A percentile compares a stretch with the other conserved stretches of the same genome.
These are phyloP conservation scores for Aspergillus bombycis DNA, from an alignment of 2,329 filamentous ascomycete genomes.

Conservation along the genomic window DNA sequence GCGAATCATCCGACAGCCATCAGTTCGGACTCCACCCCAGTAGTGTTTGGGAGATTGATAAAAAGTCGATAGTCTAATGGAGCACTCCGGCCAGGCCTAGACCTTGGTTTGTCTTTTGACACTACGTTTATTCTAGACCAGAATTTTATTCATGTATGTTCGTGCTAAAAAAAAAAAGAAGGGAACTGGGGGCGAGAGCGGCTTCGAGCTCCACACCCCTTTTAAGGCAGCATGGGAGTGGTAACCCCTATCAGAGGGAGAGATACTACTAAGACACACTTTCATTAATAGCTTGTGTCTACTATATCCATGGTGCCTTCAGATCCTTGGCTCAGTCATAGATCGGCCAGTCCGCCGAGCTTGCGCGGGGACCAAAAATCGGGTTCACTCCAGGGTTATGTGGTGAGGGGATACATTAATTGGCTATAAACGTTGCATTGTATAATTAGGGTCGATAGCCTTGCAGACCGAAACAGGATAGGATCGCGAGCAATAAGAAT, in stretches of 20 bases:
- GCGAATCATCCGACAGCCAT: not conserved
- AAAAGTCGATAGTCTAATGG: slow-evolving; percentile 6
- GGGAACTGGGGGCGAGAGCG: not conserved
- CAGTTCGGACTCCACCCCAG: not conserved
- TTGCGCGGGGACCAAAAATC: not conserved
- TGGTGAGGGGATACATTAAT: not conserved
- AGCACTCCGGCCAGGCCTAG: not conserved
- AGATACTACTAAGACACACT: not conserved
- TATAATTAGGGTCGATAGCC: not conserved
- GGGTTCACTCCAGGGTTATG: not conserved
- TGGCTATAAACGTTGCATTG: not conserved
- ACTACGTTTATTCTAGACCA: not conserved
- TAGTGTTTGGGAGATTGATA: slow-evolving; percentile 12
- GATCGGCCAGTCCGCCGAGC: not conserved
- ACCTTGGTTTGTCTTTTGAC: not conserved
- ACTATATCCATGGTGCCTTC: not conserved
- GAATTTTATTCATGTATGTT: not conserved
- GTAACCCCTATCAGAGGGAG: not conserved
- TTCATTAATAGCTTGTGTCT: not conserved
- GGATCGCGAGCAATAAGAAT: not conserved
- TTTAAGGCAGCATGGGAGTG: not conserved
- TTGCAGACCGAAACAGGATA: not conserved
- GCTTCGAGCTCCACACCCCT: not conserved
- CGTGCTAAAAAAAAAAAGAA: not conserved
- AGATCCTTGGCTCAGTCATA: not conserved